Evolutionary conservation across 176 grass and related monocot genomes (phyloP), one percentile per base, ranked within the genome.

Genomic region (Rhynchospora breviuscula): DNA sequence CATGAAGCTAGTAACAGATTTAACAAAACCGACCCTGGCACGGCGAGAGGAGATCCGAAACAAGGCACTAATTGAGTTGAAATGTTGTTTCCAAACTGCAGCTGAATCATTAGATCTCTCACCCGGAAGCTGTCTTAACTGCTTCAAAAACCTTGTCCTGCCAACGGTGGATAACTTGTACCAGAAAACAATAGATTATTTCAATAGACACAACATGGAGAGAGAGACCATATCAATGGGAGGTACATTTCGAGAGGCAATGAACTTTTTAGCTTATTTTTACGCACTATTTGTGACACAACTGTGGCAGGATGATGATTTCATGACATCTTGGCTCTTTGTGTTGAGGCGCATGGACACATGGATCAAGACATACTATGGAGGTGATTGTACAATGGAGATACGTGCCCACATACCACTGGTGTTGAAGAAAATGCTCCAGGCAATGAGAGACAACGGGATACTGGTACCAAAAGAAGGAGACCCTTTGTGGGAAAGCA

Each of bases 131-230:
- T 93, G 89, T 78, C 84, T 98, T 7, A 73, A 87, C 0, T 95
- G 89, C 86, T 95, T 98, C 88, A 98, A 98, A 87, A 90, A 93
- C 29, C 87, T 94, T 3, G 91, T 93, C 81, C 94, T 95, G 79
- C 90, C 92, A 19, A 93, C 93, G 95, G 92, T 91, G 22, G 95
- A 98, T 45, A 92, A 98, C 53, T 89, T 98, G 80, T 91, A 91
- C 29, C 92, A 91, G 89, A 98, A 98, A 88, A 95, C 89, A 83
- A 59, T 94, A n/a, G 95, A 98, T 88, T 98, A 98, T 88, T 94
- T 92, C 51, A 63, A 86, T 51, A 81, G 92, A 8, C 87, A 89
- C 18, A 91, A 91, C 7, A 89, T 87, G n/a, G 90, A 97, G 85
- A 81, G 84, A 63, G 95, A 97, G 89, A 94, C 90, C 59, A 25